Base-by-base conservation (phyloP, 495 filamentous ascomycete species). In the Astrothelium macrocarpum region DNA sequence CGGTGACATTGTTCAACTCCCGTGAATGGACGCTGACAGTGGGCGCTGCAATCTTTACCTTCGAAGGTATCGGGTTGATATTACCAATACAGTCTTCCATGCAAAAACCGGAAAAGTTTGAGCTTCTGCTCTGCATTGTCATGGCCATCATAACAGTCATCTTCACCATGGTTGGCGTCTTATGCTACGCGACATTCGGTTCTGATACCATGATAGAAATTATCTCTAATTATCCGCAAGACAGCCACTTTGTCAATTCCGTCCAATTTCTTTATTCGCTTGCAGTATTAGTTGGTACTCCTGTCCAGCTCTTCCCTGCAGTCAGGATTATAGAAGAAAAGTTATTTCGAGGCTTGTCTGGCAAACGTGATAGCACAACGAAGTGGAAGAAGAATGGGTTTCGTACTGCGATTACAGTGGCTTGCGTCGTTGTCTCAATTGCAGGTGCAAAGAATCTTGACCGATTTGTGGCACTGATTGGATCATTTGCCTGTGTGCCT, bases 321-420 rank as follows among this genome's bases (percentile, higher is more conserved):
- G 97, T 98, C 68, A 86, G 90, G 65, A 88, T 89, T 63, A 86
- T 82, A 16, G 83, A 84, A 69, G 86, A 86, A 62, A 84, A 85
- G 66, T 75, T 90, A 2, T 90, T 90, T 77, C 64, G 20, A 56
- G 84, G 82, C 28, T 84, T 87, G 71, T 96, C 90, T 62, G 94
- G 94, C 61, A 98, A 98, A 74, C 91, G 95, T 73, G 96, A 97
- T 74, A 89, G 88, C 0, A 87, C 84, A 61, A 95, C 97, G 79
- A 98, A 98, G 77, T 97, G 93, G 93, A 87, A 95, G 81, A 98
- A 98, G 85, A 98, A 98, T 68, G 78, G 85, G 61, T 97, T 94
- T 79, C 87, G 94, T 36, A 97, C 97, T 77, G 84, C 91, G 69
- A 82, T 96, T 45, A 94, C 97, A 61, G 81, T 88, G 66, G 71